Percentiles rank a stretch among this genome's conserved stretches.
These are phyloP conservation scores for Podospora anserina DNA, from an alignment of 495 filamentous ascomycete genomes.

Conservation along the genomic window DNA sequence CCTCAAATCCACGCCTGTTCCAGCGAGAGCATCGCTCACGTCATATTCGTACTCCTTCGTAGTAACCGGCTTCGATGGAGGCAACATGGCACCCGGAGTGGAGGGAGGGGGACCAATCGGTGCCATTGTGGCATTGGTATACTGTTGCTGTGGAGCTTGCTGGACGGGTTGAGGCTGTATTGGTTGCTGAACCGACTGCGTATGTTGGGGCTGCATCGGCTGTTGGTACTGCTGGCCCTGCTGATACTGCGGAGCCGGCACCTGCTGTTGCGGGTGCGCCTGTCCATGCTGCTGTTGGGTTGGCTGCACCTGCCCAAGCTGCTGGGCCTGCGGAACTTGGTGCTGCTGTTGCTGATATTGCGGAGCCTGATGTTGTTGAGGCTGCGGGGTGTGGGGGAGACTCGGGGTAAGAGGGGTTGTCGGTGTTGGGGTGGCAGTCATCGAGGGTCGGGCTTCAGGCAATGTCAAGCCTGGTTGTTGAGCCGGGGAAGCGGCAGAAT, in stretches of 20 bases:
- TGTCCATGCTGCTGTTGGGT: not conserved
- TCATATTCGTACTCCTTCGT: slow-evolving; percentile 64
- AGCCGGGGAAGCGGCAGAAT: slow-evolving; percentile 16
- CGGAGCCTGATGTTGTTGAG: not conserved
- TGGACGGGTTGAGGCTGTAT: not conserved
- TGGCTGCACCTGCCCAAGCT: not conserved
- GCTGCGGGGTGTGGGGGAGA: slow-evolving; percentile 13
- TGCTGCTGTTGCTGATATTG: not conserved
- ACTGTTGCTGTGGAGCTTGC: slow-evolving; percentile 23
- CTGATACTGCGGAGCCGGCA: not conserved
- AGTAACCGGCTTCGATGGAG: slow-evolving; percentile 68
- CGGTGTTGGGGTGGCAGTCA: slow-evolving; percentile 28
- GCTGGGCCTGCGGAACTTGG: not conserved
- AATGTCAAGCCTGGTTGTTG: slow-evolving; percentile 21
- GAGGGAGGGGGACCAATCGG: slow-evolving; percentile 28
- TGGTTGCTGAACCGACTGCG: not conserved
- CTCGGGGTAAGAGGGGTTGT: slow-evolving; percentile 15
- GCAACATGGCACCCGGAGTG: slow-evolving; percentile 63
- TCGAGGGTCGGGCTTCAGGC: slow-evolving; percentile 27
- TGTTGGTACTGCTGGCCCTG: not conserved
- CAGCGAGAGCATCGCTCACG: slow-evolving; percentile 71
- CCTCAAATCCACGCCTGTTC: slow-evolving; percentile 76
- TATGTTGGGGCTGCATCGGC: not conserved
- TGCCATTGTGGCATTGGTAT: slow-evolving; percentile 42
- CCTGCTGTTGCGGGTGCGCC: not conserved